Base-by-base conservation (phyloP, 805 yeast species). In the Suhomyces vadensis region DNA sequence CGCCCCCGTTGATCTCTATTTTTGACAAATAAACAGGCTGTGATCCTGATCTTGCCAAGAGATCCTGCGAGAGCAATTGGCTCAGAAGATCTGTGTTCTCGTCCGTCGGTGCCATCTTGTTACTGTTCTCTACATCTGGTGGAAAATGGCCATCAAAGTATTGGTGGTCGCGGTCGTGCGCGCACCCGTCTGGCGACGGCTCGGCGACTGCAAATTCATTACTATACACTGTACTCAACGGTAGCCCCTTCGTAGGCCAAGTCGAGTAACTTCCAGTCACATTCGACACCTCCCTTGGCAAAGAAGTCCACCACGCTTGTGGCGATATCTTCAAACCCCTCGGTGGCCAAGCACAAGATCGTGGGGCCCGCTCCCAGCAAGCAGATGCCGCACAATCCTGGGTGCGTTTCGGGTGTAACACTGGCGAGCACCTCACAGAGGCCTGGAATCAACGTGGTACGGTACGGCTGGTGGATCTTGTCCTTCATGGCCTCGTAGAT, bases 331-430 rank as follows among this genome's bases (percentile, higher is more conserved):
- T 90, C 97, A 55, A 82, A 94, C 63, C 88, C 87, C 14, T 79
- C 84, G 3, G 97, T 90, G 4, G 99, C 98, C 50, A 94, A 76
- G 33, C 96, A 95, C 51, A 94, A 72, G 45, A 94, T 91, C 6
- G 99, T 94, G 45, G 99, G 99, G 6, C 99, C 99, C 5, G 99
- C 99, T 42, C 99, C 99, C 21, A 96, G 86, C 46, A 94, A 75
- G 63, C 99, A 94, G 55, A 94, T 88, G 41, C 99, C 99, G 46
- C 94, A 75, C 38, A 91, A 74, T 3, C 97, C 97, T 1, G 85
- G 84, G 61, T 87, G 87, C 5, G 87, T 73, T 36, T 78, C 75
- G 35, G 98, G 96, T 0, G 95, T 87, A 41, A 94, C 83, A 10
- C 85, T 75, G 5, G 81, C 73, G 54, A 94, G 75, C 39, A 94